Evolutionary conservation across 1,284 basidiomycete species (phyloP), one percentile per base, ranked within the genome.

Genomic region (Heterobasidion parviporum): DNA sequence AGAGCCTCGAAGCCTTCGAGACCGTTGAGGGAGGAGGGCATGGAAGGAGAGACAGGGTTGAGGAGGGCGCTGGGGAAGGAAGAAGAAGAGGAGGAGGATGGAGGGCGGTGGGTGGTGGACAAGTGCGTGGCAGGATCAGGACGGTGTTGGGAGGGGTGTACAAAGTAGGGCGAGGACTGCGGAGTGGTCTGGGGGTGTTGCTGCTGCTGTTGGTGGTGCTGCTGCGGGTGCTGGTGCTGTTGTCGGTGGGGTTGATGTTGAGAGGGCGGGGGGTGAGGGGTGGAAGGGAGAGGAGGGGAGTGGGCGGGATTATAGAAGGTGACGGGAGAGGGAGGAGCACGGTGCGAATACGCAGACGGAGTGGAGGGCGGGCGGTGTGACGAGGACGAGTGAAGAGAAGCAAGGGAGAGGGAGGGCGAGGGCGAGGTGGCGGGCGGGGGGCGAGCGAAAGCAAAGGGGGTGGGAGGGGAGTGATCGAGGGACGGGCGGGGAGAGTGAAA

Each of bases 1-100:
- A 82, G 72, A 0, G 77, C 78, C 52, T 82, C 79, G 56, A 82
- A 65, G 12, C 74, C 76, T n/a, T 71, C 67, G 32, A 69, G 58
- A 8, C 59, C 38, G 50, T 54, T 50, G 3, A 60, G 57, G 16
- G 67, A 64, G 1, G 68, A 63, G 20, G 62, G 62, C 16, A 50
- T n/a, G 61, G 55, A 7, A 59, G 61, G 44, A 20, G 54, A 49
- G 45, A 54, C 38, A 15, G 58, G 61, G 41, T 61, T 63, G 44
- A 61, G 49, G 10, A 50, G 16, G 8, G 8, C 56, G 44, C 33
- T 60, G 52, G 45, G 53, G 43, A 41, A 54, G 56, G 18, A 46
- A 52, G 49, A 54, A 46, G 44, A 57, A 54, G 55, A 57, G 47
- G 57, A 57, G 34, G 54, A 35, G 59, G 43, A 7, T 50, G 61